A percentile compares a stretch with the other conserved stretches of the same genome.
phyloP scores from a whole-genome alignment of 805 yeast genomes.

The Candida boleticola region DNA sequence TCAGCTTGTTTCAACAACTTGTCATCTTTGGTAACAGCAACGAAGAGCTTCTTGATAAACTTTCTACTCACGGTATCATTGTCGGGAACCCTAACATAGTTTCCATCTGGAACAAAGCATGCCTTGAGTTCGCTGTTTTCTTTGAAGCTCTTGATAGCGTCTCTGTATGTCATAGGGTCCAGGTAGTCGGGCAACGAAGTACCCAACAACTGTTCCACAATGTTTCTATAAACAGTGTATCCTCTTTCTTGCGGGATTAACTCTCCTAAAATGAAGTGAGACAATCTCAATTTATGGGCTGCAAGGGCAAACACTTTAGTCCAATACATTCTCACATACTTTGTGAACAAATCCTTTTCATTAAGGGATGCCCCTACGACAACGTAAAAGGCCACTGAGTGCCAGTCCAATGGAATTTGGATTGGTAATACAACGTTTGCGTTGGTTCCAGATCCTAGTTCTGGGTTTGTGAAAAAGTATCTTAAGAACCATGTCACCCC shows the following conservation, averaged over 20 bases:
- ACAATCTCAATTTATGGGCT: slow-evolving; percentile 60
- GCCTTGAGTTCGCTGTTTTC: slow-evolving; percentile 43
- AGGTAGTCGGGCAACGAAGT: slow-evolving; percentile 51
- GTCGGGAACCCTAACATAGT: slow-evolving; percentile 81
- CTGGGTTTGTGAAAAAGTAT: slow-evolving; percentile 12
- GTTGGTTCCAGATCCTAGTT: neutral
- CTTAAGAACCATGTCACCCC: slow-evolving; percentile 51
- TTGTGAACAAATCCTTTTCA: slow-evolving; percentile 12
- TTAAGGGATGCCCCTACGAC: slow-evolving; percentile 1
- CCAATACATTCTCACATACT: slow-evolving; percentile 59
- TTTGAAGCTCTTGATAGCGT: slow-evolving; percentile 44
- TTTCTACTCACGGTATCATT: slow-evolving; percentile 71
- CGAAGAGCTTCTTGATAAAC: slow-evolving; percentile 65
- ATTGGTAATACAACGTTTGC: slow-evolving; percentile 27
- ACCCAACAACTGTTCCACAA: slow-evolving; percentile 42
- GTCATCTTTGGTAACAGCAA: slow-evolving; percentile 80
- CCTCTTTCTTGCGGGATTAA: slow-evolving; percentile 73
- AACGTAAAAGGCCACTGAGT: slow-evolving; percentile 6
- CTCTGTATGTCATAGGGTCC: slow-evolving; percentile 50
- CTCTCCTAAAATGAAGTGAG: slow-evolving; percentile 73
- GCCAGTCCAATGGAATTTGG: slow-evolving; percentile 10
- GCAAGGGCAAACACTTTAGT: slow-evolving; percentile 50
- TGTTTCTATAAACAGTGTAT: slow-evolving; percentile 52
- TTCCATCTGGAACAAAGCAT: slow-evolving; percentile 78
- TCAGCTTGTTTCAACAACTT: slow-evolving; percentile 36